Base-by-base conservation (phyloP, 2,329 filamentous ascomycete species). In the Fusarium armeniacum region DNA sequence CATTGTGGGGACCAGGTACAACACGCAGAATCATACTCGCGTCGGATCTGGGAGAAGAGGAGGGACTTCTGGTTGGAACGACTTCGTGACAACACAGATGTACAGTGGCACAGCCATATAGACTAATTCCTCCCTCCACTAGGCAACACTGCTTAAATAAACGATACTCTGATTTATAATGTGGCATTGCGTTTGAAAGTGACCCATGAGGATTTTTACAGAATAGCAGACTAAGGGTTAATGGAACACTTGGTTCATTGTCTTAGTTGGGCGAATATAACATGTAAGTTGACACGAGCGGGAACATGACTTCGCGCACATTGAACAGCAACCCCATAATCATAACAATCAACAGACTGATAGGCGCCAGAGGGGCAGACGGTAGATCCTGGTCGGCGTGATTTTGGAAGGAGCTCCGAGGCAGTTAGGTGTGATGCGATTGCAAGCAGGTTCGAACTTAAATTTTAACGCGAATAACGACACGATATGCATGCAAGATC, bases 1-100 rank as follows among this genome's bases (percentile, higher is more conserved):
- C 32, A 61, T 10, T 72, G 77, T 0, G 63, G 50, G 10, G 63
- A 80, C 24, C 43, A 66, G 16, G 62, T 35, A 1, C 38, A 64
- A 1, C 74, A 71, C 24, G 78, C 78, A 18, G 65, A 68, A 13
- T 79, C 77, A 58, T 81, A 81, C 40, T 33, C 77, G 24, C 67
- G 77, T 10, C 73, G 61, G 15, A 65, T 81, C 28, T 60, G 72
- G 16, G 45, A 35, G 3, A 58, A 60, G 5, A 72, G 79, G 18
- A 75, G 56, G 40, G 69, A 74, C 5, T 79, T 79, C 59, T 81
- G 79, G 79, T 43, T 74, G 40, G 40, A 45, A 13, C 70, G 70
- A 30, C 56, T 79, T 38, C 53, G 60, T 30, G 58, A 58, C 10
- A 59, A 58, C 53, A 16, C 20, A 26, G 52, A 32, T 22, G 11